A percentile compares a stretch with the other conserved stretches of the same genome.
phyloP scores from a whole-genome alignment of 139 green algal genomes.

The Chlamydomonas applanata region DNA sequence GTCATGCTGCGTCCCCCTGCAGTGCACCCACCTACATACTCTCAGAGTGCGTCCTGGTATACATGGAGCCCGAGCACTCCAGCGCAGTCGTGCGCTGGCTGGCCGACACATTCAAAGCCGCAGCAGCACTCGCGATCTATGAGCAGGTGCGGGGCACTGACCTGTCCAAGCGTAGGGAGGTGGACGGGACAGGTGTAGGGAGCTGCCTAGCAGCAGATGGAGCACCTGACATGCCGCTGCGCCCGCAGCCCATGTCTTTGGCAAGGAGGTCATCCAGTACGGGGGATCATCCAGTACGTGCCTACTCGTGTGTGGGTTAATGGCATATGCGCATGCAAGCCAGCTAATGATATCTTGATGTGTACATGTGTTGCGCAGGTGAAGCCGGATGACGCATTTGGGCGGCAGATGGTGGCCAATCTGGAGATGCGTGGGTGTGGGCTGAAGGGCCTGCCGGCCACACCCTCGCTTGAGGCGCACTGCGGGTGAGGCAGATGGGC shows the following conservation, averaged over 20 bases:
- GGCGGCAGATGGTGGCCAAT: slow-evolving; percentile 84
- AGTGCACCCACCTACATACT: slow-evolving; percentile 65
- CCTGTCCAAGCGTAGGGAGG: too few species aligned
- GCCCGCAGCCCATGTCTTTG: too few species aligned
- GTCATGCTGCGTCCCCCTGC: neutral
- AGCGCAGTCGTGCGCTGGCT: slow-evolving; percentile 51
- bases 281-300: slow-evolving; percentile 2
- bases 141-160: slow-evolving; percentile 61
- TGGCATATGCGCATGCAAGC: too few species aligned
- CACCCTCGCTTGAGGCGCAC: slow-evolving; percentile 66
- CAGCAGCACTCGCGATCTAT: slow-evolving; percentile 68
- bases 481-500: slow-evolving; percentile 21
- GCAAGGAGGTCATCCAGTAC: neutral
- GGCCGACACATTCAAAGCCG: slow-evolving; percentile 30
- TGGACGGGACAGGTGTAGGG: too few species aligned
- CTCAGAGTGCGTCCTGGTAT: slow-evolving; percentile 88
- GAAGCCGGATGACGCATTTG: slow-evolving; percentile 83
- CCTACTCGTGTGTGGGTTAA: too few species aligned
- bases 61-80: slow-evolving; percentile 72
- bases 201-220: too few species aligned
- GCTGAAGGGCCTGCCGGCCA: slow-evolving; percentile 68
- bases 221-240: too few species aligned
- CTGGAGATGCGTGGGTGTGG: slow-evolving; percentile 81
- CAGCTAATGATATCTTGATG: neutral
- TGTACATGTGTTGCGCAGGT: slow-evolving; percentile 50